Conservation (phyloP, 129 eudicot genomes). For the Flaveria trinervia region DNA sequence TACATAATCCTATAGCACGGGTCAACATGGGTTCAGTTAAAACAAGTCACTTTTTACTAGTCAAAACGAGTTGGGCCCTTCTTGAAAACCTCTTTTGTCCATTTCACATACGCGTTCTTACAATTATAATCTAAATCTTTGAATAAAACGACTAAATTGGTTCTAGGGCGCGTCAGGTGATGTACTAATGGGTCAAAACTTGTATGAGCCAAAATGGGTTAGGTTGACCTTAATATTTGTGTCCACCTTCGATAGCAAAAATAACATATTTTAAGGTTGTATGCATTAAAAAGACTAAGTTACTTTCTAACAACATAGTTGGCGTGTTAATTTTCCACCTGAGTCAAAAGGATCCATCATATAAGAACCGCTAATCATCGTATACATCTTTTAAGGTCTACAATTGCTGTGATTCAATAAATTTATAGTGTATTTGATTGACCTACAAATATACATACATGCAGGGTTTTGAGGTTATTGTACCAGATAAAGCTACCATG, state of each 20-base stretch:
- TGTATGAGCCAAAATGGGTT: not conserved
- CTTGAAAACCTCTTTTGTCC: not conserved
- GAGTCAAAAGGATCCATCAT: too few species aligned
- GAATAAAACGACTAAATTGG: not conserved
- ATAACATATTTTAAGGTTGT: not conserved
- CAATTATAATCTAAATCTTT: not conserved
- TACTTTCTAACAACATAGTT: not conserved
- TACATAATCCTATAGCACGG: not conserved
- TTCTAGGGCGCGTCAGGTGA: not conserved
- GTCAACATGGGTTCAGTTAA: not conserved
- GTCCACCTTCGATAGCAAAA: not conserved
- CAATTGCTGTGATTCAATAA: not conserved
- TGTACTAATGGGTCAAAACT: not conserved
- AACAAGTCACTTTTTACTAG: not conserved
- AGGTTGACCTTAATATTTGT: not conserved
- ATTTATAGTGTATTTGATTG: not conserved
- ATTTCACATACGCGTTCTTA: not conserved
- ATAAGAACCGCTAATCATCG: not conserved
- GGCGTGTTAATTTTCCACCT: too few species aligned
- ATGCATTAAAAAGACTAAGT: not conserved
- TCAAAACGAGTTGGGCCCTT: not conserved
- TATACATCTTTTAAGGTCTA: not conserved
- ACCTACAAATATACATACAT: not conserved
- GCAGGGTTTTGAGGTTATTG: slow-evolving; percentile 60
- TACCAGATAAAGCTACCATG: slow-evolving; percentile 50